Base-by-base conservation (phyloP, 2,329 filamentous ascomycete species). In the Plenodomus tracheiphilus region DNA sequence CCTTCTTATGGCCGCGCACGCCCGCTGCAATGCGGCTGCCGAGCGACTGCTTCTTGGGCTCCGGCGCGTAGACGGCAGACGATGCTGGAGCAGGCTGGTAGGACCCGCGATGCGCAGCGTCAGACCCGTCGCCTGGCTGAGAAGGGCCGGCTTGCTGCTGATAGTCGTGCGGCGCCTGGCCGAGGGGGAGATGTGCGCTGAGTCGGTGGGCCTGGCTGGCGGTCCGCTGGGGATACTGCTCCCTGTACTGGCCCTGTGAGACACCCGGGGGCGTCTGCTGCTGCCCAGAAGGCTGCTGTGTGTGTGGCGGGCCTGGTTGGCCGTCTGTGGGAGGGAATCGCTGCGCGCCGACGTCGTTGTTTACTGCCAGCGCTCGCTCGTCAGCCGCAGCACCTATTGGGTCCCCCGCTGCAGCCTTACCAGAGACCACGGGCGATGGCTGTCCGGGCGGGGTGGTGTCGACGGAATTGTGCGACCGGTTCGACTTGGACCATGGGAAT, bases 401-500 rank as follows among this genome's bases (percentile, higher is more conserved):
- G 47, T 44, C 49, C 41, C 43, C 53, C 54, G 49, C 54, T 43
- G 55, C 53, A 49, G 56, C 61, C 61, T 68, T 61, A 65, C 68
- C 63, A 60, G 69, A 66, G 15, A 65, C 65, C 38, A 68, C 62
- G 35, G 70, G 66, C 46, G 67, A 69, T 20, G 63, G 56, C 41
- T 69, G 69, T 38, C 66, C 69, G 25, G 49, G 40, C 49, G 67
- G 64, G 39, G 64, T 58, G 36, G 51, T 65, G 55, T 70, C 70
- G 47, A 72, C 64, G 40, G 70, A 71, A 38, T 65, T 62, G 54
- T 73, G 69, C 61, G 71, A 71, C 49, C 63, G 62, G 39, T 72
- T 72, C 62, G 65, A 65, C 69, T 72, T 73, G 51, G 59, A 61
- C 69, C 64, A 72, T 38, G 67, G 64, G 45, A 69, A 64, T 61